A percentile compares a stretch with the other conserved stretches of the same genome.
phyloP scores from a whole-genome alignment of 176 grass and related monocot species.

The Cenchrus fungigraminus region DNA sequence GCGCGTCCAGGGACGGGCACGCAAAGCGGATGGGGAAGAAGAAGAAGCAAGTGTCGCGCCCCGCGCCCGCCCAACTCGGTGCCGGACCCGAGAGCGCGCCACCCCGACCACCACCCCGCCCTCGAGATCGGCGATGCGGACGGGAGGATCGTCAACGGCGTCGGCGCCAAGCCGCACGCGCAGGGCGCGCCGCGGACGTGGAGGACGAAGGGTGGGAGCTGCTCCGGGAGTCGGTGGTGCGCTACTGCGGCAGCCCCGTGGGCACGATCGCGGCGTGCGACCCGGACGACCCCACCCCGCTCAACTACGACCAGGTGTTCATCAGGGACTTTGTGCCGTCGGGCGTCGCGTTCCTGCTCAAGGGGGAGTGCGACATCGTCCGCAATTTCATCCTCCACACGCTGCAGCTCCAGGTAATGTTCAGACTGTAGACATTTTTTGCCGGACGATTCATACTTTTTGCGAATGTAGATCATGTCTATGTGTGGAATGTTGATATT shows the following conservation, averaged over 20 bases:
- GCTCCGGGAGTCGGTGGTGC: conserved; percentile 68
- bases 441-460: neutral
- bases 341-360: conserved; percentile 86
- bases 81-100: conserved; percentile 3
- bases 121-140: no score
- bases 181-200: neutral
- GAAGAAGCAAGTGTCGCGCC: neutral
- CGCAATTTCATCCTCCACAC: conserved; percentile 95
- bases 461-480: no score
- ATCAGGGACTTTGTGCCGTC: conserved; percentile 93
- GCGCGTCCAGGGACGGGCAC: conserved; percentile 23
- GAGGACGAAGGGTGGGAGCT: conserved; percentile 79
- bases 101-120: neutral
- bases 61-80: conserved; percentile 18
- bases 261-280: conserved; percentile 90
- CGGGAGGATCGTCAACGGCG: neutral
- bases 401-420: conserved; percentile 80
- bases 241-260: conserved; percentile 80
- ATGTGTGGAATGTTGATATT: neutral
- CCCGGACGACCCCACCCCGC: conserved; percentile 67
- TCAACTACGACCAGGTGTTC: conserved; percentile 95
- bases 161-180: neutral
- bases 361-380: conserved; percentile 89
- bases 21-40: neutral
- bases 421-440: no score